Evolutionary conservation across 2,329 filamentous ascomycete genomes (phyloP), one percentile per base, ranked within the genome.

Genomic region (Aspergillus carbonarius): DNA sequence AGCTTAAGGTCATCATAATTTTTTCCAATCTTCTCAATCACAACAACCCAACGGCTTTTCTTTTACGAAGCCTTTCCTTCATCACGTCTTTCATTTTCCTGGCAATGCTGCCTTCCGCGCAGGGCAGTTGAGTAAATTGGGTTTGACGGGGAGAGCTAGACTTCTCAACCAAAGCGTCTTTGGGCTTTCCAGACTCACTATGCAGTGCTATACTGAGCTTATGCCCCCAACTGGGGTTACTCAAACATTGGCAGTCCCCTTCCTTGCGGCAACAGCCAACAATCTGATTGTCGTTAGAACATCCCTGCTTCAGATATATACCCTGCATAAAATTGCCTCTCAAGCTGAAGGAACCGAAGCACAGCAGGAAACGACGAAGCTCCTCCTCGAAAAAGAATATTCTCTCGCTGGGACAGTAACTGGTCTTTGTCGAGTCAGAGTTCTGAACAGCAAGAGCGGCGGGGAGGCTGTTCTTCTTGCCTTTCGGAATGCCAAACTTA

Each of bases 201-300:
- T 98, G 93, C 93, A 98, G 85, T 96, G 92, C 83, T 98, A 98
- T 80, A 93, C 92, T 72, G 95, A 99, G 83, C 83, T 99, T 75
- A 88, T 92, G 75, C 90, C 93, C 81, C 93, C 95, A 55, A 96
- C 93, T 74, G 93, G 93, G 74, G 92, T 98, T 78, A 93, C 92
- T 70, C 90, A 96, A 79, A 91, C 93, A 64, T 79, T 97, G 70
- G 85, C 82, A 60, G 79, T 96, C 40, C 86, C 92, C 35, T 92
- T 99, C 72, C 83, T 89, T 48, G 89, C 89, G 48, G 78, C 90
- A 51, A 83, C 88, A 64, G 86, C 90, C 68, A 89, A 85, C 75
- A 97, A 98, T 74, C 85, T 99, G 66, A 82, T 97, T 66, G 87
- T 99, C 78, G 92, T 92, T 69, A 96, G 93, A 79, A 92, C 92